These are phyloP conservation scores for Marasmius tenuissimus DNA, from an alignment of 1,284 basidiomycete genomes.

Conservation along the genomic window DNA sequence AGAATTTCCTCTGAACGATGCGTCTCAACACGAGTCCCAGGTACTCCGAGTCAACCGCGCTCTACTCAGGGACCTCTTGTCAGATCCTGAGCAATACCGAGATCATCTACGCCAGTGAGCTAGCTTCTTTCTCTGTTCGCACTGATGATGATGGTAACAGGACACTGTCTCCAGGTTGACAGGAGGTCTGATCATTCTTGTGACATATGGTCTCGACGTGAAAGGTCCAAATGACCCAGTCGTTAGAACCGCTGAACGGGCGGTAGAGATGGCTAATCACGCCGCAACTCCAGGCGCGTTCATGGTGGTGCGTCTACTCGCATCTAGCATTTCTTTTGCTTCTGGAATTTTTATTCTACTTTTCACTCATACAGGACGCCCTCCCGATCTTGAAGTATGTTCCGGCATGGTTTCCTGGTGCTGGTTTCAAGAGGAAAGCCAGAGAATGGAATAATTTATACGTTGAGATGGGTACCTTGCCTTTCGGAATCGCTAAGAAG, in stretches of 20 bases:
- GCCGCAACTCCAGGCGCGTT: not conserved
- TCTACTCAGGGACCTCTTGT: too few relatives aligned
- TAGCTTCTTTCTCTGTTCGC: too few relatives aligned
- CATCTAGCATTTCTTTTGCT: not conserved
- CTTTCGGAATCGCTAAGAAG: not conserved
- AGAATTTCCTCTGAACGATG: not conserved
- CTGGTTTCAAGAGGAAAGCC: not conserved
- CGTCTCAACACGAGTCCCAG: not conserved
- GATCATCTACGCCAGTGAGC: too few relatives aligned
- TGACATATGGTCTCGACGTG: not conserved
- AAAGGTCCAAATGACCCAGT: not conserved
- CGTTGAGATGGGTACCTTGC: not conserved
- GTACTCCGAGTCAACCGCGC: too few relatives aligned
- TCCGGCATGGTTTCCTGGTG: not conserved
- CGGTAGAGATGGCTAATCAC: not conserved
- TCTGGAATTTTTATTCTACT: not conserved
- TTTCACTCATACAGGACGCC: not conserved
- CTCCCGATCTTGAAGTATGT: not conserved
- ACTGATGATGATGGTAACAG: too few relatives aligned
- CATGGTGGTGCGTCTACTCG: not conserved
- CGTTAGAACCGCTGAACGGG: not conserved
- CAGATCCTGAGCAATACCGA: too few relatives aligned
- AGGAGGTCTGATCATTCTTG: too few relatives aligned
- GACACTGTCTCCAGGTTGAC: too few relatives aligned
- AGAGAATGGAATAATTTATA: not conserved